A percentile compares a stretch with the other conserved stretches of the same genome.
Evolutionary conservation across 768 basidiomycete genomes (phyloP).

Genomic region (Leccinum rimulosum): DNA sequence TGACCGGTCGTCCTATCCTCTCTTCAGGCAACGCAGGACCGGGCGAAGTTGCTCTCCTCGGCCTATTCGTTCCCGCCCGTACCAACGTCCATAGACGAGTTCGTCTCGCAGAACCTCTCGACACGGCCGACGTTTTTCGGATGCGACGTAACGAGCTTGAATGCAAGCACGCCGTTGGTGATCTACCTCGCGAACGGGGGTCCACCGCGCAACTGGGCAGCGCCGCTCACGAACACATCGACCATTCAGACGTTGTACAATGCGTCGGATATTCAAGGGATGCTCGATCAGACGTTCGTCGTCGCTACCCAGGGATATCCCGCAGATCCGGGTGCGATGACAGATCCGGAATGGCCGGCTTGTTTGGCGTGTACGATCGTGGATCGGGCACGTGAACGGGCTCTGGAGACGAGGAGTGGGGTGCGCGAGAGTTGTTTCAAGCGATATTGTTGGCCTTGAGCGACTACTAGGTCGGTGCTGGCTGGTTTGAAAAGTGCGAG

Average conservation of each 20-base stretch:
- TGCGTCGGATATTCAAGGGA: constrained; percentile 36
- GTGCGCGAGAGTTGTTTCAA: constrained; percentile 31
- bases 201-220: constrained; percentile 36
- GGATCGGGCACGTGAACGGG: constrained; percentile 40
- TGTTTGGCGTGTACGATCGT: constrained; percentile 53
- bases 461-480: background rate
- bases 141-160: constrained; percentile 31
- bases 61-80: constrained; percentile 35
- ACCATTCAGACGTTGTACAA: constrained; percentile 40
- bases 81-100: constrained; percentile 27
- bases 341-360: constrained; percentile 43
- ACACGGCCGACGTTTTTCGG: constrained; percentile 47
- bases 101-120: constrained; percentile 37
- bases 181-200: constrained; percentile 62
- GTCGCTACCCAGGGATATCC: constrained; percentile 44
- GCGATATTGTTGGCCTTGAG: constrained; percentile 32
- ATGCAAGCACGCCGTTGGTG: constrained; percentile 42
- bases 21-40: constrained; percentile 35
- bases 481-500: background rate
- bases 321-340: constrained; percentile 22
- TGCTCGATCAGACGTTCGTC: constrained; percentile 47
- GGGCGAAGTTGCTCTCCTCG: constrained; percentile 33
- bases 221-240: constrained; percentile 42
- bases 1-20: background rate
- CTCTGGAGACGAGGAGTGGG: constrained; percentile 25